These are phyloP conservation scores for Collybiopsis luxurians DNA, from an alignment of 768 basidiomycete species.

Conservation along the genomic window DNA sequence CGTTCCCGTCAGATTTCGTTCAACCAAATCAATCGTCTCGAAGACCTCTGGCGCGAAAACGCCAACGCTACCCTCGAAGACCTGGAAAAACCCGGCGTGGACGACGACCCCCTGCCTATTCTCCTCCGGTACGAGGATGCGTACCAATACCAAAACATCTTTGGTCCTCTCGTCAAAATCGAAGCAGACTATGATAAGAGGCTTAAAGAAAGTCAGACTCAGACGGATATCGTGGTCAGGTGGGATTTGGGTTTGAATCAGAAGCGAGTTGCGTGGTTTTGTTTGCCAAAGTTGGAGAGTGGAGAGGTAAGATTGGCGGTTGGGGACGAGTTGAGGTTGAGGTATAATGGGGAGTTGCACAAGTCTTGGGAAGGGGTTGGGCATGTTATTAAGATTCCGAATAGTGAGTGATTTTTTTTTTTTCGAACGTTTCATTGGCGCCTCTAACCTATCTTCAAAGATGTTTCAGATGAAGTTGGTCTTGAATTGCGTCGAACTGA, in stretches of 20 bases:
- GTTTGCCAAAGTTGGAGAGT: constrained; percentile 93
- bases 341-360: constrained; percentile 86
- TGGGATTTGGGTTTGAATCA: constrained; percentile 99
- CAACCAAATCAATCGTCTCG: constrained; percentile 93
- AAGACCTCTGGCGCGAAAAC: constrained; percentile 98
- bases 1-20: constrained; percentile 97
- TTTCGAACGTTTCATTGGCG: neutral
- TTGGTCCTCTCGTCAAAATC: constrained; percentile 98
- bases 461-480: constrained; percentile 97
- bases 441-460: constrained; percentile 36
- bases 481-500: constrained; percentile 89
- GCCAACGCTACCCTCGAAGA: constrained; percentile 93
- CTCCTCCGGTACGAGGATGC: constrained; percentile 94
- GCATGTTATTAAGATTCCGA: constrained; percentile 98
- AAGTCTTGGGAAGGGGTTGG: constrained; percentile 92
- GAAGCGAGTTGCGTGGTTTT: constrained; percentile 98
- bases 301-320: constrained; percentile 97
- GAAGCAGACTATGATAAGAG: constrained; percentile 99
- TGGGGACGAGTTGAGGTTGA: constrained; percentile 90
- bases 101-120: constrained; percentile 95
- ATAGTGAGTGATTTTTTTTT: constrained; percentile 59
- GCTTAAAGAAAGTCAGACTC: constrained; percentile 97
- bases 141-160: constrained; percentile 99
- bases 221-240: constrained; percentile 91
- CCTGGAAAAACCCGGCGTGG: constrained; percentile 94